Evolutionary conservation across 78 protist genomes (phyloP), one percentile per base, ranked within the genome.

Genomic region (Speleostelium caveatum): DNA sequence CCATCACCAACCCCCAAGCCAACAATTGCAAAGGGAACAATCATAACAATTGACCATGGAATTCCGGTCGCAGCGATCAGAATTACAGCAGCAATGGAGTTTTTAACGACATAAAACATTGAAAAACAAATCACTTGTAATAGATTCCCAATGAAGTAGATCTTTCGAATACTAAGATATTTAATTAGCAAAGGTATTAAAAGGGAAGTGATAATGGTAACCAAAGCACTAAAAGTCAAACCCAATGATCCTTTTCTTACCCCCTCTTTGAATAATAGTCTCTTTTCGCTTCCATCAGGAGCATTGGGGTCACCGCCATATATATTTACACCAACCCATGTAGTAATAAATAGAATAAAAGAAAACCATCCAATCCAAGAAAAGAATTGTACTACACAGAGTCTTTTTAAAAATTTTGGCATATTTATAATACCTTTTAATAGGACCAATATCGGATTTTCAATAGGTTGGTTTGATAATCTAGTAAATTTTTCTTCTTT

Each of bases 291-390:
- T 2, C 76, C 86, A n/a, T 74, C 94, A 0, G 87, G 73, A 36
- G 95, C 95, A 45, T 91, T 60, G 3, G 87, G 89, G 17, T 91
- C 49, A 1, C 95, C 95, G 17, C 73, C 71, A 56, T 59, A 79
- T 10, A 91, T 72, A 69, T 79, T 67, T 1, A 85, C 75, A 0
- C 95, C 95, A 59, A 91, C 95, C 95, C 95, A 91, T n/a, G 78
- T 76, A 0, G 95, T 91, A 7, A 69, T 61, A 41, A 78, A 78
- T 2, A 91, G 69, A 41, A 91, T 33, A 49, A 79, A 76, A 17
- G 86, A 67, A 49, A 91, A 91, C 95, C 95, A 91, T n/a, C 91
- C 95, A 19, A 91, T 80, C 95, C 95, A 91, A 24, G 89, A 76
- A 49, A 91, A 91, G 90, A 91, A 91, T 35, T 91, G 87, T 36